Percentiles rank a stretch among this genome's conserved stretches.
Evolutionary conservation across 495 filamentous ascomycete species (phyloP).

Genomic region (Sabuloglossum arenarium): DNA sequence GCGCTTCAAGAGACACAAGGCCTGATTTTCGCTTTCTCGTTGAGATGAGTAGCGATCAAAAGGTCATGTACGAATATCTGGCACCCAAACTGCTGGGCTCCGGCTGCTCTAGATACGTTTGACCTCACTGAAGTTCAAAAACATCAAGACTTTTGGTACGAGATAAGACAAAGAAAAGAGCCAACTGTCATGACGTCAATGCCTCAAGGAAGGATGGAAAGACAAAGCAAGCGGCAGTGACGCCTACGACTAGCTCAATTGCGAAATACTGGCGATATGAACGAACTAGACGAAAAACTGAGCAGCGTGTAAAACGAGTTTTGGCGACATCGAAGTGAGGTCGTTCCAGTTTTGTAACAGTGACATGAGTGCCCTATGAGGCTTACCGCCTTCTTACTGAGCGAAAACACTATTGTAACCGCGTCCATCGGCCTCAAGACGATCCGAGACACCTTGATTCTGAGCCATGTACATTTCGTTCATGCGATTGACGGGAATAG

Average conservation of each 20-base stretch:
- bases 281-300: background rate
- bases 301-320: background rate
- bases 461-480: conserved; percentile 25
- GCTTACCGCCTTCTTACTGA: conserved; percentile 9
- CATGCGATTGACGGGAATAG: conserved; percentile 22
- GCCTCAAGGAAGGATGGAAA: background rate
- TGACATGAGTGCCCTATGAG: background rate
- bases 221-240: background rate
- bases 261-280: background rate
- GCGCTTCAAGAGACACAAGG: background rate
- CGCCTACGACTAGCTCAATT: background rate
- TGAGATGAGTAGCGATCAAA: background rate
- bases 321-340: background rate
- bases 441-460: conserved; percentile 21
- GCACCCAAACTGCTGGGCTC: background rate
- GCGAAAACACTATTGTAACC: conserved; percentile 25
- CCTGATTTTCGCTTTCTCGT: background rate
- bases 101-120: background rate
- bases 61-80: conserved; percentile 1
- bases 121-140: background rate
- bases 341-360: background rate
- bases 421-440: conserved; percentile 26
- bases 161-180: background rate
- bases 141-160: conserved; percentile 2
- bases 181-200: background rate